A percentile compares a stretch with the other conserved stretches of the same genome.
phyloP scores from a whole-genome alignment of 176 grass and related monocot species.

The Carex scoparia region DNA sequence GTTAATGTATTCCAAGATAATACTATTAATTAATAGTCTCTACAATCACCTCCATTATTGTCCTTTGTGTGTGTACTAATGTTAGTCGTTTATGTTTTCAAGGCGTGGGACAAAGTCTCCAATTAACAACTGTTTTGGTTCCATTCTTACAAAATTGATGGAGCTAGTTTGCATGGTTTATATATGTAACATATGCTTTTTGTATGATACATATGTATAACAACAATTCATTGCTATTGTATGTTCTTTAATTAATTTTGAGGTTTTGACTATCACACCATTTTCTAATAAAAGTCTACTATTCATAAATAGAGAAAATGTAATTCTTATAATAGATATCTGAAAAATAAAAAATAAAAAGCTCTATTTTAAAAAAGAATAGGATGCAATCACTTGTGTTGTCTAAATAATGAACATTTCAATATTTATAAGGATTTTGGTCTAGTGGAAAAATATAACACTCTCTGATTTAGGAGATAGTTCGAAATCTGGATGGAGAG shows the following conservation, averaged over 20 bases:
- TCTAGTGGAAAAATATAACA: too few relatives aligned
- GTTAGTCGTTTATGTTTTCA: slow-evolving; percentile 3
- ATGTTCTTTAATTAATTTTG: background rate
- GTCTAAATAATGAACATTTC: background rate
- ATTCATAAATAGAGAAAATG: background rate
- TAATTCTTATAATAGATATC: too few relatives aligned
- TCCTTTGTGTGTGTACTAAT: slow-evolving; percentile 19
- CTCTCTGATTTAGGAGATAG: too few relatives aligned
- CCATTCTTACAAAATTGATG: background rate
- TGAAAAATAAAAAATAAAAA: too few relatives aligned
- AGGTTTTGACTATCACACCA: background rate
- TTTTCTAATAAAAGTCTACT: background rate
- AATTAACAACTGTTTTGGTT: background rate
- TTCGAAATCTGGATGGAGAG: too few relatives aligned
- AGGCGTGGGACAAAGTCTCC: background rate
- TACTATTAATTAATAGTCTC: background rate
- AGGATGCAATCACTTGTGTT: background rate
- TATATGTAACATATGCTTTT: background rate
- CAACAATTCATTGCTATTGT: background rate
- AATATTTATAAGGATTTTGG: background rate
- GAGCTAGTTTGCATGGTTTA: background rate
- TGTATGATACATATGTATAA: background rate
- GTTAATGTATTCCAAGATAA: background rate
- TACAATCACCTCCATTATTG: slow-evolving; percentile 18
- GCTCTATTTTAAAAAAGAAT: too few relatives aligned